Evolutionary conservation across 1,284 basidiomycete genomes (phyloP).

Genomic region (Paramarasmius palmivorus): DNA sequence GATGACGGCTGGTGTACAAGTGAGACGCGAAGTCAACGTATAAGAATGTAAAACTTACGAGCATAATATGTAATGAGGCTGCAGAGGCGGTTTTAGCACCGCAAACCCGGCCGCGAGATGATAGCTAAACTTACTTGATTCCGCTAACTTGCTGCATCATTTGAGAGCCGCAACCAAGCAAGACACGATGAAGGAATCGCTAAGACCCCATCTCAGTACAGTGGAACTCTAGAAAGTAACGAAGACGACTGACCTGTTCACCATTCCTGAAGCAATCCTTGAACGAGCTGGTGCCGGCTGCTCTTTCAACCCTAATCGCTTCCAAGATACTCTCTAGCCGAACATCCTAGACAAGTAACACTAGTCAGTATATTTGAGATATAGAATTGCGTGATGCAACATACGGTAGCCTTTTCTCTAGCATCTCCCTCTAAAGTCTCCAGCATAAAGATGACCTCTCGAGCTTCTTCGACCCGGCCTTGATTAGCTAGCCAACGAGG

Average conservation of each 20-base stretch:
- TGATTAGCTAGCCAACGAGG: conserved; percentile 21
- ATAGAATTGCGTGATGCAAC: neutral
- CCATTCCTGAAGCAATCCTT: conserved; percentile 22
- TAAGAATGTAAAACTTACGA: too few species aligned
- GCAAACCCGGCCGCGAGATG: conserved; percentile 2
- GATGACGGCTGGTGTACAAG: conserved; percentile 8
- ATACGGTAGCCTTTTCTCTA: conserved; percentile 1
- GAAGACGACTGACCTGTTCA: neutral
- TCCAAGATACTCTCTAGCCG: conserved; percentile 19
- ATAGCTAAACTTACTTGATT: conserved; percentile 20
- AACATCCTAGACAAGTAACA: conserved; percentile 9
- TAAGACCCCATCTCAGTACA: too few species aligned
- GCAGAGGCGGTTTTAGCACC: too few species aligned
- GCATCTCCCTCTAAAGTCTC: conserved; percentile 3
- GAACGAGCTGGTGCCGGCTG: conserved; percentile 19
- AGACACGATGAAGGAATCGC: conserved; percentile 21
- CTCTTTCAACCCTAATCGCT: conserved; percentile 11
- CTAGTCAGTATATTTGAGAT: too few species aligned
- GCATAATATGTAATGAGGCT: too few species aligned
- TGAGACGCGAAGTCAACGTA: neutral
- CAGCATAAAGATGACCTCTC: conserved; percentile 17
- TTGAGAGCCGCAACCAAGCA: conserved; percentile 18
- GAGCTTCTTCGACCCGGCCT: conserved; percentile 20
- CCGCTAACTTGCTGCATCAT: conserved; percentile 22
- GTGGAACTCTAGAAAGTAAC: too few species aligned